Conservation (phyloP, 495 filamentous ascomycete species). For the Neurospora sp. region DNA sequence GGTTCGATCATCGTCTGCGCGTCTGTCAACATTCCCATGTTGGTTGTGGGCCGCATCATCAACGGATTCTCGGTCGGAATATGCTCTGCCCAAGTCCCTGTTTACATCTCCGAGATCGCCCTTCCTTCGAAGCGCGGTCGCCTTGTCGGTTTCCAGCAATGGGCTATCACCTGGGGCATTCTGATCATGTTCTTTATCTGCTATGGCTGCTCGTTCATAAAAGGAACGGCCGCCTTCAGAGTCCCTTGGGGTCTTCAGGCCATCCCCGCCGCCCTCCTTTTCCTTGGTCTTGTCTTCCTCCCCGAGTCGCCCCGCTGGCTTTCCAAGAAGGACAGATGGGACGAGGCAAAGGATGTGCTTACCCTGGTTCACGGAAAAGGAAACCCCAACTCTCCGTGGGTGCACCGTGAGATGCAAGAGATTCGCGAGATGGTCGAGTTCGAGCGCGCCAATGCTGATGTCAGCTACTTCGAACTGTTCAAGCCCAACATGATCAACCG, state of each 20-base stretch:
- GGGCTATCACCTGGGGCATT: conserved; percentile 76
- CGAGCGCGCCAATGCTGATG: conserved; percentile 50
- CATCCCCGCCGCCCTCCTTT: conserved; percentile 57
- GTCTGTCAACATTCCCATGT: conserved; percentile 62
- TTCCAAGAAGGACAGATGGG: conserved; percentile 63
- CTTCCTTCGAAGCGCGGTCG: conserved; percentile 60
- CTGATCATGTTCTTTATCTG: conserved; percentile 69
- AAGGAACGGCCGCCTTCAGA: conserved; percentile 52
- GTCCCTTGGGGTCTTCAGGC: conserved; percentile 72
- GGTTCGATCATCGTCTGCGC: conserved; percentile 64
- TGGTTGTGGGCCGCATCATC: conserved; percentile 65
- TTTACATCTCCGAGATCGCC: conserved; percentile 67
- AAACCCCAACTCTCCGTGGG: conserved; percentile 50
- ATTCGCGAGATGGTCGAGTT: conserved; percentile 63
- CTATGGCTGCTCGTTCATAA: conserved; percentile 63
- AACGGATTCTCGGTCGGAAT: conserved; percentile 71
- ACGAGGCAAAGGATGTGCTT: conserved; percentile 54
- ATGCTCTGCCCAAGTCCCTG: conserved; percentile 69
- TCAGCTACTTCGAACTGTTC: conserved; percentile 61
- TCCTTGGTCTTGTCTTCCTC: conserved; percentile 51
- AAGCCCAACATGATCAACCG: conserved; percentile 64
- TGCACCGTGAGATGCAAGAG: conserved; percentile 55
- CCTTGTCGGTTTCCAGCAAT: conserved; percentile 63
- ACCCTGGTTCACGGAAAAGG: conserved; percentile 59
- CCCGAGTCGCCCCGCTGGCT: conserved; percentile 76